Base-by-base conservation (phyloP, 192 early-diverging fungal species). In the Pilaira anomala region DNA sequence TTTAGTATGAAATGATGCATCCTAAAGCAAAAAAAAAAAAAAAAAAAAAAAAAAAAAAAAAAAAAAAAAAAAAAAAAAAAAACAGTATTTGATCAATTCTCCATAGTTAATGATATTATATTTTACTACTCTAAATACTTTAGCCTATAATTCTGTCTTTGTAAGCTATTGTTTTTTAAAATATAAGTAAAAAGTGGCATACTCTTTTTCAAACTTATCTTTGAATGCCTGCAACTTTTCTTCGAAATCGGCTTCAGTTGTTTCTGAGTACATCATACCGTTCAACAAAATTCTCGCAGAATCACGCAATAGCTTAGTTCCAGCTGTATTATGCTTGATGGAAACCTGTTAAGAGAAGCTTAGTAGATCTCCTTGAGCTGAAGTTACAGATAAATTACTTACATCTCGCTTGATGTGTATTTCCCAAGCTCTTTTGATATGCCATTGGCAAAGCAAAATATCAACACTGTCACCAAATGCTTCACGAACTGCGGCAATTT, bases 391-490 rank as follows among this genome's bases (percentile, higher is more conserved):
- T 18, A 33, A 36, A 13, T 33, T n/a, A 33, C 29, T 55, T 13
- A 36, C 9, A 1, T 55, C 28, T 4, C 1, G 1, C 18, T 40
- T 56, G 19, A 56, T n/a, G 0, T 21, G 13, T 6, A 8, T 19
- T 19, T 39, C 54, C 33, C 54, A 56, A 7, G 54, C n/a, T 33
- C 54, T 26, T 16, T 56, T 40, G 3, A 59, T 59, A 46, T 59
- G 40, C 57, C 39, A 59, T 45, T 59, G 39, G 22, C 55, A 58
- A 13, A 58, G 42, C 1, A 58, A 1, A 1, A 19, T 21, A 25
- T 22, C 40, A 45, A 59, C 41, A 0, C 1, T 1, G 3, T 26
- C 13, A 14, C 22, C 40, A 45, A 46, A 59, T 13, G 21, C 57
- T 25, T 59, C 2, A 1, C 21, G 2, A 7, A 59, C 11, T 1